Conservation (phyloP, 2,329 filamentous ascomycete species). For the Fusarium dlaminii region DNA sequence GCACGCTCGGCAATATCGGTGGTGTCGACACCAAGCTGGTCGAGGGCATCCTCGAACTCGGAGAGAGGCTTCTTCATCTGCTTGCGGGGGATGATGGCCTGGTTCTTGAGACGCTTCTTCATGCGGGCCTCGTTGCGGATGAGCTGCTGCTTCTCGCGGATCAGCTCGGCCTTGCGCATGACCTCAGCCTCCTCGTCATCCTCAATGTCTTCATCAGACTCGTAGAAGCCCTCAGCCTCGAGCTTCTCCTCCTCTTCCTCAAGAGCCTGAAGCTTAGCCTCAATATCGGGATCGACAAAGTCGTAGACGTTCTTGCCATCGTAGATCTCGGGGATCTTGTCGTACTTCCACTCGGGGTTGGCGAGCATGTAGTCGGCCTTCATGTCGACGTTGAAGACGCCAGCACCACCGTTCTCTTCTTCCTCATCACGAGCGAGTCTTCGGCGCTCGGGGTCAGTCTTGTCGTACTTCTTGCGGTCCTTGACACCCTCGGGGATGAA, state of each 20-base stretch:
- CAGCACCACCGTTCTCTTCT: conserved; percentile 90
- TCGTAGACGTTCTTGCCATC: conserved; percentile 98
- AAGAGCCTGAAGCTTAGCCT: conserved; percentile 86
- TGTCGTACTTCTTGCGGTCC: conserved; percentile 87
- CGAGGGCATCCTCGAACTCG: conserved; percentile 86
- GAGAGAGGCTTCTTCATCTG: conserved; percentile 83
- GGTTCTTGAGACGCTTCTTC: conserved; percentile 97
- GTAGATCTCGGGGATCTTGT: conserved; percentile 92
- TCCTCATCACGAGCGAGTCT: conserved; percentile 87
- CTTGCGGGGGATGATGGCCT: conserved; percentile 88
- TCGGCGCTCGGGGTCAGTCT: conserved; percentile 83
- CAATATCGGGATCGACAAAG: conserved; percentile 96
- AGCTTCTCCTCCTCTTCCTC: conserved; percentile 96
- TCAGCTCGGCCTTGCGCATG: conserved; percentile 90
- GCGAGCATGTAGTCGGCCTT: conserved; percentile 88
- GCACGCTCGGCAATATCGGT: conserved; percentile 78
- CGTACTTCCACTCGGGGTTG: conserved; percentile 93
- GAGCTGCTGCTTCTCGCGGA: conserved; percentile 91
- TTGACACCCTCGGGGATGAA: conserved; percentile 90
- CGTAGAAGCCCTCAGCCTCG: conserved; percentile 92
- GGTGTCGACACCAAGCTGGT: conserved; percentile 86
- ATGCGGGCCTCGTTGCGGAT: conserved; percentile 95
- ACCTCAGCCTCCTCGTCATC: conserved; percentile 90
- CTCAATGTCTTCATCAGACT: conserved; percentile 82
- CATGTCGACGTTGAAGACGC: conserved; percentile 95